Evolutionary conservation across 2,329 filamentous ascomycete species (phyloP), one percentile per base, ranked within the genome.

Genomic region (Nigrospora osmanthi): DNA sequence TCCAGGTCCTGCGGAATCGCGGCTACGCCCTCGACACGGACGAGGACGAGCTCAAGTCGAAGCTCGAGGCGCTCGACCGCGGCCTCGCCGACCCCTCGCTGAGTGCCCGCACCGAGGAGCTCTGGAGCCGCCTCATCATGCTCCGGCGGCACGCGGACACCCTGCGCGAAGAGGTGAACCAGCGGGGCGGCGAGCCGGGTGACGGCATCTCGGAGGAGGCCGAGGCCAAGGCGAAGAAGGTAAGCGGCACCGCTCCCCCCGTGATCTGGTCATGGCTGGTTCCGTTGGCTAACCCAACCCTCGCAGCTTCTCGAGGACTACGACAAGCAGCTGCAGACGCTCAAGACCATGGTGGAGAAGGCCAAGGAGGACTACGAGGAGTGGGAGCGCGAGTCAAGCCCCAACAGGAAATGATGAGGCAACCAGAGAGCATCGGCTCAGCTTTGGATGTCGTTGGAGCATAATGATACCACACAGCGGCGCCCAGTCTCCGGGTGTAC

Each of bases 111-210:
- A 83, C 88, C 59, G 88, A 93, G 64, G 87, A 93, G 69, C 80
- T 93, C 38, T 93, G 87, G 87, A 89, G 87, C 52, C 73, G 87
- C 38, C 78, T 93, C 67, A 83, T 89, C 40, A 78, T 84, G 34
- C 69, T 93, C 40, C 73, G 85, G 51, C 85, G 86, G 49, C 80
- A 88, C 52, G 83, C 85, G 17, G 79, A 83, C 52, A 76, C 81
- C 55, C 65, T 94, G 54, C 83, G 84, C 58, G 80, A 78, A 54
- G 87, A 93, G 68, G 74, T 88, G 47, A 85, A 84, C 60, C 83
- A 81, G 66, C 71, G 83, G 44, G 78, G 80, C 2, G 67, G 72
- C 23, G 68, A 73, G 43, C 72, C 77, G 35, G 69, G 71, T 14
- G 75, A 78, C 32, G 71, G 75, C 1, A 64, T 90, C 46, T 80